Base-by-base conservation (phyloP, 768 basidiomycete genomes). In the Hericium coralloides region DNA sequence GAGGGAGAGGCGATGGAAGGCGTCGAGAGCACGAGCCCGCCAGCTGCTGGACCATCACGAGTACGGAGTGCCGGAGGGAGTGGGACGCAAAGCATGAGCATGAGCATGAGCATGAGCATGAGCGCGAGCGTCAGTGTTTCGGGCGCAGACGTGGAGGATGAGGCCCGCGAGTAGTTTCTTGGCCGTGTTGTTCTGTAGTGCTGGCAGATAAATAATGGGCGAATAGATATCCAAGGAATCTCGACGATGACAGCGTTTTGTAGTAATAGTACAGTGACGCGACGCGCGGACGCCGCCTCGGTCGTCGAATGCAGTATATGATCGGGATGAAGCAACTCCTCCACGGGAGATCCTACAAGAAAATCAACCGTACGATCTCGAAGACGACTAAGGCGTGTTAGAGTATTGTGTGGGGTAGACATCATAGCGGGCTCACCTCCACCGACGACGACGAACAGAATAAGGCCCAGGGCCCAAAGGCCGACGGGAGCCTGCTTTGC, bases 1-100 rank as follows among this genome's bases (percentile, higher is more conserved):
- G 94, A 95, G 68, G 75, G 76, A 48, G 87, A 88, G 59, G 77
- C 79, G 12, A 90, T 90, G 89, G 81, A 91, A 64, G 89, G 85
- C 23, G 65, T 89, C 4, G 88, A 89, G 68, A 67, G 64, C 55
- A 70, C 71, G 12, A 50, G 25, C 25, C 17, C 10, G 10, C n/a
- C n/a, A 7, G 43, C 17, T 45, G 56, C 70, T 63, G 53, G 61
- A 20, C 62, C 43, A 20, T 55, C 58, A 4, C 62, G 23, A 10
- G 59, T 55, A 5, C 56, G 68, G 49, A 66, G 54, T 17, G 60
- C 14, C 8, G 58, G 22, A 38, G 64, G 59, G 6, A 72, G 71
- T 45, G 72, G 68, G 63, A 60, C 64, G 55, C 78, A 80, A 64
- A 84, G 82, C 60, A 82, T 82, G 78, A 81, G 81, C 59, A 77